Evolutionary conservation across 768 basidiomycete species (phyloP), one percentile per base, ranked within the genome.

Genomic region (Tricholoma flavovirens): DNA sequence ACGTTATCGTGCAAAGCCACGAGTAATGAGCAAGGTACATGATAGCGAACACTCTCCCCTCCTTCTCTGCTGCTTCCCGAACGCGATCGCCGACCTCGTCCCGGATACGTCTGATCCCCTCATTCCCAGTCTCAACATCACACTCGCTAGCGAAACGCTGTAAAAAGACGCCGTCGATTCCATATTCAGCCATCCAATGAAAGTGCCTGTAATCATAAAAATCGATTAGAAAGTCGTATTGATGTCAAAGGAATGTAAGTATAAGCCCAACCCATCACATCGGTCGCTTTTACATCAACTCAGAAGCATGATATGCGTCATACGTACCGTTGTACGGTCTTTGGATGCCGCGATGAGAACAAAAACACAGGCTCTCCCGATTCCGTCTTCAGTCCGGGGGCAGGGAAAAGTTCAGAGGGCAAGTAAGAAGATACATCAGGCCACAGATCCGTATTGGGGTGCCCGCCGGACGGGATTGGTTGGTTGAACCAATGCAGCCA

Each of bases 401-500:
- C 83, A 6, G 78, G 75, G 64, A 79, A 89, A 11, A 91, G 77
- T 67, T 93, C 90, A 1, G 83, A 83, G 5, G 82, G 75, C 2
- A 81, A 77, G 66, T 89, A 90, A 11, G 77, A 77, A 5, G 87
- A 86, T 0, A 84, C 77, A 61, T 91, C 89, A 0, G 90, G 90
- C 88, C 88, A 92, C 33, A 88, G 67, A 69, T 93, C 91, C 48
- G 77, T 82, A 61, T 86, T 89, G 4, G 86, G 84, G 3, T 75
- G 80, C 15, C 90, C 90, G 14, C 87, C 88, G 24, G 79, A 71
- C 1, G 83, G 77, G 10, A 91, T 74, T 1, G 87, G 87, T n/a
- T 73, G 62, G 59, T 83, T 76, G 66, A 89, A 83, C 90, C 91
- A 93, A 63, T 93, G 90, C 17, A 90, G 74, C 91, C 91, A 93